Percentiles rank a stretch among this genome's conserved stretches.
Conservation (phyloP, 306 rosid genomes). For the Betula pendula region DNA sequence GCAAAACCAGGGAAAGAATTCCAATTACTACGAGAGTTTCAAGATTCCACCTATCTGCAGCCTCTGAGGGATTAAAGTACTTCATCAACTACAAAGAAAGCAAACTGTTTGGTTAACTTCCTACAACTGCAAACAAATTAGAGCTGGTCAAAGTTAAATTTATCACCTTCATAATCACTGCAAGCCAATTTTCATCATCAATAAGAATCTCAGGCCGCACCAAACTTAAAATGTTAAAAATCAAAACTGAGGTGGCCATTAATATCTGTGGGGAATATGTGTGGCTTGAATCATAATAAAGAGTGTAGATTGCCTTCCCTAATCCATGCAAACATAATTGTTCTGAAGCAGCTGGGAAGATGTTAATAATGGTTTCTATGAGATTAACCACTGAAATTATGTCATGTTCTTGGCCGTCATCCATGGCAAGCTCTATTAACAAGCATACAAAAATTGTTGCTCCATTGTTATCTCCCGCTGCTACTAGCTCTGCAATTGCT, state of each 20-base stretch:
- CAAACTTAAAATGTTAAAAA: conserved; percentile 53
- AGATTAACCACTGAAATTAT: conserved; percentile 51
- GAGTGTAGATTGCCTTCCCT: conserved; percentile 51
- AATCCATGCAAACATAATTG: conserved; percentile 61
- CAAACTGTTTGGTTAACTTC: conserved; percentile 10
- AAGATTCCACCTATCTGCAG: conserved; percentile 44
- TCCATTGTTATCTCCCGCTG: conserved; percentile 65
- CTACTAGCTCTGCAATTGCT: conserved; percentile 70
- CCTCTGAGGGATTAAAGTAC: conserved; percentile 38
- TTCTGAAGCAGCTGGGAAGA: conserved; percentile 60
- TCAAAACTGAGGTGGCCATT: conserved; percentile 46
- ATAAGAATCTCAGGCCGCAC: conserved; percentile 58
- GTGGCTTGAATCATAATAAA: conserved; percentile 37
- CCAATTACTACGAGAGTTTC: conserved; percentile 59
- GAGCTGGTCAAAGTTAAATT: background rate
- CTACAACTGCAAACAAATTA: conserved; percentile 4
- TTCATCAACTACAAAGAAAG: conserved; percentile 60
- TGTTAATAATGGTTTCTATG: conserved; percentile 44
- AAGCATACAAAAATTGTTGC: conserved; percentile 63
- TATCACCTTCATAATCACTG: conserved; percentile 67
- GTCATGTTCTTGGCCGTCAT: conserved; percentile 57
- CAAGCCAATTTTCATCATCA: conserved; percentile 66
- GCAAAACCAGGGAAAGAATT: conserved; percentile 70
- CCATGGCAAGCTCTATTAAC: conserved; percentile 59
- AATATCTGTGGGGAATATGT: conserved; percentile 44